These are phyloP conservation scores for Salix koriyanagi DNA, from an alignment of 345 rosid genomes.

Conservation along the genomic window DNA sequence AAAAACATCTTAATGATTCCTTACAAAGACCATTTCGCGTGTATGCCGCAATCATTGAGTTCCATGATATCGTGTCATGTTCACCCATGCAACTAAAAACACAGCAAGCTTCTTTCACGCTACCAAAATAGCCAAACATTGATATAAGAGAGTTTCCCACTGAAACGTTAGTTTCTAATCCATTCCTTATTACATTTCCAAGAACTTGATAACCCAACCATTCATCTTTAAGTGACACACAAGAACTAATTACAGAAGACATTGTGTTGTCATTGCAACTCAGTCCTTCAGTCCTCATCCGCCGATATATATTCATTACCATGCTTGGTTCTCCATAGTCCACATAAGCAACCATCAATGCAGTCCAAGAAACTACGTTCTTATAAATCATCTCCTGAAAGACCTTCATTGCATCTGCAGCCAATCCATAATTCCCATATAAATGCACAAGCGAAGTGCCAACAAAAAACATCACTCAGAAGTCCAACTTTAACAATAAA, in stretches of 20 bases:
- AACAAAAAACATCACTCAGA: constrained; percentile 63
- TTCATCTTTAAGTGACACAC: constrained; percentile 51
- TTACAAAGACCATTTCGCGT: constrained; percentile 45
- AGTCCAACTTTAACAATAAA: constrained; percentile 54
- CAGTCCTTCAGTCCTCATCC: constrained; percentile 55
- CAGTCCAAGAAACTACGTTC: constrained; percentile 91
- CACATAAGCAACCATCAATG: constrained; percentile 68
- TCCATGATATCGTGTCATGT: constrained; percentile 77
- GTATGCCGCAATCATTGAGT: constrained; percentile 57
- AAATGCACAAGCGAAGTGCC: constrained; percentile 77
- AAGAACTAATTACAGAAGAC: constrained; percentile 58
- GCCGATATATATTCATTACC: constrained; percentile 43
- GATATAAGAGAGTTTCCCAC: constrained; percentile 68
- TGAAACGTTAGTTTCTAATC: constrained; percentile 50
- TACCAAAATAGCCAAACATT: constrained; percentile 61
- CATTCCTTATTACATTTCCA: constrained; percentile 54
- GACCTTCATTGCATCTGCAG: constrained; percentile 47
- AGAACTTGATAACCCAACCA: constrained; percentile 56
- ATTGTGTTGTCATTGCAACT: constrained; percentile 60
- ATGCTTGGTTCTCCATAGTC: constrained; percentile 48
- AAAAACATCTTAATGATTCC: constrained; percentile 45
- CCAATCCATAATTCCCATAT: constrained; percentile 54
- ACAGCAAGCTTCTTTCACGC: constrained; percentile 39
- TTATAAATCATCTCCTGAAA: constrained; percentile 78
- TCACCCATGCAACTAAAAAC: constrained; percentile 54